Conservation (phyloP, 2,329 filamentous ascomycete genomes). For the Neofusicoccum laricinum region DNA sequence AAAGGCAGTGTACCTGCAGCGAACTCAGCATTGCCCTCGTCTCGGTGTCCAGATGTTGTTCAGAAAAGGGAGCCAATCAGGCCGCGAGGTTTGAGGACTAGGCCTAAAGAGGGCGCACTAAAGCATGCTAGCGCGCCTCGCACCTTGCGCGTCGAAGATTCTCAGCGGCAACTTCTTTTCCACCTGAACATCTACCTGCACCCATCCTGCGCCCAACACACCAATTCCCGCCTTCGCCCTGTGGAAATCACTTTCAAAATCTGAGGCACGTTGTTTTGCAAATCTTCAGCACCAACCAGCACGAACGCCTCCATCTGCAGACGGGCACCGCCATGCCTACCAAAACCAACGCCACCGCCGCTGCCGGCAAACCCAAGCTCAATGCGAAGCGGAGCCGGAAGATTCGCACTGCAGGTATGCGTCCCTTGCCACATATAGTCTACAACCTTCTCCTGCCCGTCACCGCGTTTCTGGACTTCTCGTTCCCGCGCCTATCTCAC, state of each 20-base stretch:
- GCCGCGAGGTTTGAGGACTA: no score
- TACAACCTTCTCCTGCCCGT: not conserved
- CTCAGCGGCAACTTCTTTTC: constrained; percentile 13
- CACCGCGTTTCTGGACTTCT: not conserved
- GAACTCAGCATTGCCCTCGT: no score
- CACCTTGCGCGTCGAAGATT: not conserved
- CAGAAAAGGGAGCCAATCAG: no score
- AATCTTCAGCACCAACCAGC: not conserved
- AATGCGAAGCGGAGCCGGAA: constrained; percentile 2
- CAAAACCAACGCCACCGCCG: not conserved
- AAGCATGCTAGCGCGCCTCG: not conserved
- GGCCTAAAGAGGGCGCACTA: not conserved
- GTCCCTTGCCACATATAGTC: not conserved
- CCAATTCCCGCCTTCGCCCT: not conserved
- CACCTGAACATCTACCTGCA: not conserved
- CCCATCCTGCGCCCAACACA: not conserved
- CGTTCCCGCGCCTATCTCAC: not conserved
- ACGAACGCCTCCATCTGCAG: no score
- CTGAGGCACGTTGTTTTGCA: no score
- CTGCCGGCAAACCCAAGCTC: not conserved
- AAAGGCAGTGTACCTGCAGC: no score
- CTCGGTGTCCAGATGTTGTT: no score
- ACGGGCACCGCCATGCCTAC: not conserved
- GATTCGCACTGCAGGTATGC: constrained; percentile 10
- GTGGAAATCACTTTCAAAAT: not conserved